Base-by-base conservation (phyloP, 306 rosid genomes). In the Rubus idaeus region DNA sequence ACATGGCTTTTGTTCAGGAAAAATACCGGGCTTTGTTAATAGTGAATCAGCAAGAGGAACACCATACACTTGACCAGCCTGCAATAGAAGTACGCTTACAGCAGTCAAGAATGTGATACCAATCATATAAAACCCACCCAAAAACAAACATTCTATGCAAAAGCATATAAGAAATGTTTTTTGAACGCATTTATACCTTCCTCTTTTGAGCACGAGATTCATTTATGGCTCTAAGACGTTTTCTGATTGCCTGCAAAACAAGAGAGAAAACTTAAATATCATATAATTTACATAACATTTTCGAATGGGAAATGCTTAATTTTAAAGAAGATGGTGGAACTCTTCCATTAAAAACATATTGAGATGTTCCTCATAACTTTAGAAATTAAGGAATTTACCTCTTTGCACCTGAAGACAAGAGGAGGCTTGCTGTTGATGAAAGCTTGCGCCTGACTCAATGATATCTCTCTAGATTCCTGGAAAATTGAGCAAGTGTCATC, bases 31-130 rank as follows among this genome's bases (percentile, higher is more conserved):
- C 87, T 90, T 92, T 26, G 89, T 88, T 78, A 92, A 89, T 64
- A 88, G 91, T 57, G 90, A 79, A 78, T 90, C 97, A 61, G 93
- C 87, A 83, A 95, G 98, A 77, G 97, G 90, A 80, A 86, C 92
- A 8, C 96, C 97, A 80, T 95, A 95, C 41, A 95, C 86, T 81
- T 92, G 98, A 81, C 98, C 97, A 82, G 97, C 98, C 98, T 95
- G 91, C 85, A 82, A 87, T 71, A 71, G 71, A 81, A 86, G 57
- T 55, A 63, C 77, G 17, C 55, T 86, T 56, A 52, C 53, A 66
- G 68, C 70, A 80, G 75, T 62, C 77, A 81, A 78, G 55, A 76
- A 76, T 57, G 80, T 60, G 60, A 26, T 46, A 66, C 44, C 62
- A 51, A 44, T 14, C 71, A 37, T 71, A 39, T 46, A 45, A 72